Evolutionary conservation across 371 early-diverging fungal genomes (phyloP), one percentile per base, ranked within the genome.

Genomic region (Mortierella polycephala): DNA sequence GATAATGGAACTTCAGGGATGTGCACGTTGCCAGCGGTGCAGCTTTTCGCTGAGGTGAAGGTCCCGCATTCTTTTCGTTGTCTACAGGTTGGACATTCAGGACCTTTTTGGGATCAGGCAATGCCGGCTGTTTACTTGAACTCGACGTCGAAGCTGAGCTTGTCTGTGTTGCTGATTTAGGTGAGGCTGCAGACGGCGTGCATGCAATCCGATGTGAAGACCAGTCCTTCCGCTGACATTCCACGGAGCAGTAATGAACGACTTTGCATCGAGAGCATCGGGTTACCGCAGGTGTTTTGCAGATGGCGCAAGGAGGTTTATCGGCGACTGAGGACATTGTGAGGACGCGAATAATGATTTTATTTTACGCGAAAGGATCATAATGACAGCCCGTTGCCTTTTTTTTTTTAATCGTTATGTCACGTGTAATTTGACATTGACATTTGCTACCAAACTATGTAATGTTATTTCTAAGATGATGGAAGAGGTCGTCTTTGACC

Each of bases 401-500:
- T 41, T 62, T 20, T 62, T 62, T 8, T 30, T 30, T 30, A 2
- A 30, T 30, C 4, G 30, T 30, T 30, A 30, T 30, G 4, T 30
- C 30, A 30, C 30, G 30, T 30, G 30, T 4, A 30, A 30, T 30
- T 30, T 30, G 30, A 30, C 30, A 30, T 30, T 30, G 30, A 30
- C 30, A 30, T 30, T 30, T 30, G 30, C 30, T 4, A 30, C 30
- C 30, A 30, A 30, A 30, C 30, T 30, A 4, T 30, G 30, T 44
- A 47, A 37, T 45, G 46, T 46, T n/a, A n/a, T n/a, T n/a, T n/a
- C n/a, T n/a, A 97, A 98, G 84, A 87, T 93, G 57, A 92, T 95
- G 88, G 98, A 97, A 82, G 97, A 98, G 84, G 96, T 98, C 54
- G 98, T 96, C 57, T 95, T 95, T 83, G 96, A 97, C 80, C 93